Conservation (phyloP, 208 protist species). For the Herpetomonas tarakana region DNA sequence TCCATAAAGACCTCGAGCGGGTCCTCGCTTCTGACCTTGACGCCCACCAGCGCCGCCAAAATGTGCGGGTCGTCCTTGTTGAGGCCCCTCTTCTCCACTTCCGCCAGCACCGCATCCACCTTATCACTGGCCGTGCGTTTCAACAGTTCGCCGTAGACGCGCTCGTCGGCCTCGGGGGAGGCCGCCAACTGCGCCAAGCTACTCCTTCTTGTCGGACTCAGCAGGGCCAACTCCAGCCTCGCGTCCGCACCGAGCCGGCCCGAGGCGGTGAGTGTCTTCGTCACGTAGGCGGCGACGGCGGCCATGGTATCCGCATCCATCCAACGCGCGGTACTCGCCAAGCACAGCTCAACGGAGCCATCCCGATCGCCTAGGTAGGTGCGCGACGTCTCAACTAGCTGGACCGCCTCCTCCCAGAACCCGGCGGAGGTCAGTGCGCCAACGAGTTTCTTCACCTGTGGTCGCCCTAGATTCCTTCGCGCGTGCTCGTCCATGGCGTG, state of each 20-base stretch:
- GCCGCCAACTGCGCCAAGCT: slow-evolving; percentile 52
- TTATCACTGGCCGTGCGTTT: slow-evolving; percentile 39
- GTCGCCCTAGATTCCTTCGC: slow-evolving; percentile 17
- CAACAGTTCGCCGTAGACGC: slow-evolving; percentile 72
- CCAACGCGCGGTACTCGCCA: slow-evolving; percentile 24
- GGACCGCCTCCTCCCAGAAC: slow-evolving; percentile 64
- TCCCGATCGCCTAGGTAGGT: slow-evolving; percentile 34
- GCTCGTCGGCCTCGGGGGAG: slow-evolving; percentile 66
- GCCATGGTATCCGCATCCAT: slow-evolving; percentile 35
- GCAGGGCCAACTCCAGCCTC: slow-evolving; percentile 45
- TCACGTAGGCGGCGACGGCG: slow-evolving; percentile 32
- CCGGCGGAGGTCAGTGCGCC: slow-evolving; percentile 22
- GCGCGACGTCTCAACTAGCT: slow-evolving; percentile 38
- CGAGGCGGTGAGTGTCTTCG: slow-evolving; percentile 37
- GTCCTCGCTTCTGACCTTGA: slow-evolving; percentile 40
- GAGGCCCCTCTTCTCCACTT: slow-evolving; percentile 64
- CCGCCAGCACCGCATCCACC: slow-evolving; percentile 43
- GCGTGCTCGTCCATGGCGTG: slow-evolving; percentile 8
- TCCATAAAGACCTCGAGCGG: slow-evolving; percentile 56
- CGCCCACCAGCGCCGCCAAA: slow-evolving; percentile 46
- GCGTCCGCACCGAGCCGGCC: slow-evolving; percentile 34
- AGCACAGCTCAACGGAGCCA: slow-evolving; percentile 36
- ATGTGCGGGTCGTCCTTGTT: slow-evolving; percentile 72
- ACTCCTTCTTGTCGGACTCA: no score
- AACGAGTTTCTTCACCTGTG: slow-evolving; percentile 29